Evolutionary conservation across 371 early-diverging fungal species (phyloP), one percentile per base, ranked within the genome.

Genomic region (Mortierella sp.): DNA sequence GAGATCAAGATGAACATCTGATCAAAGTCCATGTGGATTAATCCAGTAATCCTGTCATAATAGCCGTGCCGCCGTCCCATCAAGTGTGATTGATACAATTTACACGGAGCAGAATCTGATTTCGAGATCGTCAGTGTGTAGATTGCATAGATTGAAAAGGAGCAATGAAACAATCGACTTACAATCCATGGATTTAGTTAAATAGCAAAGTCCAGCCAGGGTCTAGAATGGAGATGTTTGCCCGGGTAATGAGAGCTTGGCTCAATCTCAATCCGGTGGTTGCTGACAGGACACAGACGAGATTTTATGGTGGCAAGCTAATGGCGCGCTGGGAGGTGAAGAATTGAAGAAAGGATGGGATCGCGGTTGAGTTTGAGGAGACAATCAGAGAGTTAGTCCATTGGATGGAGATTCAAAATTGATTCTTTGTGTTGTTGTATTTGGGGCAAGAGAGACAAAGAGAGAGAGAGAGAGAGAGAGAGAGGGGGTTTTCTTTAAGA

Each of bases 151-250:
- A 43, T 43, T 43, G 43, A 3, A 43, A 14, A 43, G 16, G 16
- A 43, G 16, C 43, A 43, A 43, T 3, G 16, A 43, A 14, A 16
- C 52, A 43, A 35, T 35, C 20, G 18, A 60, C 61, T 60, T 60
- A 60, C 61, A 60, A 20, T 60, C 61, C 61, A 60, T 60, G 40
- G 61, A 60, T 35, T 59, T 24, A 59, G 32, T 59, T 32, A 35
- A 28, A 59, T 28, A 18, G 30, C 20, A 26, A 59, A 20, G 59
- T 59, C 6, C 37, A 59, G 11, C 32, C 40, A 22, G 18, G 32
- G 5, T 32, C 6, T 37, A 60, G 22, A n/a, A 18, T 20, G 40
- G 9, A 37, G 22, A 37, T 26, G 12, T 55, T 28, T 9, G 28
- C 55, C 16, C 11, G 28, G 28, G 55, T 28, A 20, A 43, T 28